Conservation (phyloP, 164 flowering plant species). For the Warburgia ugandensis region DNA sequence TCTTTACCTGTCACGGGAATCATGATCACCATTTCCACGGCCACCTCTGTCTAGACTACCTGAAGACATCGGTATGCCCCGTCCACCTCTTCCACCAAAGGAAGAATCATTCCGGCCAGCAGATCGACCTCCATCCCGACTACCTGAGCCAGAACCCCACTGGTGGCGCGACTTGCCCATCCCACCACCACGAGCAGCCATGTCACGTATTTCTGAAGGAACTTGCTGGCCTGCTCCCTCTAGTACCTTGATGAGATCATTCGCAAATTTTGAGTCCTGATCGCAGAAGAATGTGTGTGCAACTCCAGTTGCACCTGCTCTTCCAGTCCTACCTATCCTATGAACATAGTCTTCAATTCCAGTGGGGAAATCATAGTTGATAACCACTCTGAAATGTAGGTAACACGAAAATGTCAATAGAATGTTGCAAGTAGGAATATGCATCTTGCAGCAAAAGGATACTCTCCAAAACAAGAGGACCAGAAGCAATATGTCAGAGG, state of each 20-base stretch:
- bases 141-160: conserved; percentile 49
- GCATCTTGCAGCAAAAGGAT: neutral
- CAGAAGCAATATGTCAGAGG: neutral
- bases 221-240: conserved; percentile 81
- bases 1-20: conserved; percentile 38
- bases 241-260: conserved; percentile 76
- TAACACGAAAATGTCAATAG: neutral
- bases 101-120: conserved; percentile 35
- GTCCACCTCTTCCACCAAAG: conserved; percentile 37
- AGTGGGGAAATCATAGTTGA: conserved; percentile 89
- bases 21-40: conserved; percentile 25
- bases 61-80: conserved; percentile 23
- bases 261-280: conserved; percentile 68
- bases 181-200: conserved; percentile 70
- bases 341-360: conserved; percentile 94
- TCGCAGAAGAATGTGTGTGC: conserved; percentile 77
- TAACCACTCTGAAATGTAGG: conserved; percentile 73
- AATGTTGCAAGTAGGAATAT: neutral
- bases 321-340: conserved; percentile 90
- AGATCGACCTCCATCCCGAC: conserved; percentile 36
- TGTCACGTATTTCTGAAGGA: conserved; percentile 59
- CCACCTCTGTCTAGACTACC: conserved; percentile 30
- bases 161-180: conserved; percentile 40
- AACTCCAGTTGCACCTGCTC: conserved; percentile 86
- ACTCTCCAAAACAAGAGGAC: neutral